These are phyloP conservation scores for Nephelium lappaceum DNA, from an alignment of 345 rosid species.

Conservation along the genomic window DNA sequence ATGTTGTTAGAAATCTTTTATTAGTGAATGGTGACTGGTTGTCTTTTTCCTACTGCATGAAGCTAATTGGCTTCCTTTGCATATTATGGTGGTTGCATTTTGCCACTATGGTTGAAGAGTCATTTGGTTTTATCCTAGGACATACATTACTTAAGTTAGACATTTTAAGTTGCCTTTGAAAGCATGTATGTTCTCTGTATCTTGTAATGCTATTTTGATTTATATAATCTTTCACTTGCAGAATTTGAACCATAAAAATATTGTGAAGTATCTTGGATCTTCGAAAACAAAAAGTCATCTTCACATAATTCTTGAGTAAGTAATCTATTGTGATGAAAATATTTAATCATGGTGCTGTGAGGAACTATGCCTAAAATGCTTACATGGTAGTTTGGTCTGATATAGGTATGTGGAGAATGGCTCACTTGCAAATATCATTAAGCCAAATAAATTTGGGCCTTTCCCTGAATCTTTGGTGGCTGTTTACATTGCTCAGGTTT, in stretches of 20 bases:
- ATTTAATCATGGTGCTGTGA: background rate
- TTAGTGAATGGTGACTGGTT: background rate
- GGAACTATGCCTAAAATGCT: slow-evolving; percentile 18
- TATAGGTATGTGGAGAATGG: slow-evolving; percentile 98
- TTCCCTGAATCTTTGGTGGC: slow-evolving; percentile 98
- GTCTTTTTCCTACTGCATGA: background rate
- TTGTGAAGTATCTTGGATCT: slow-evolving; percentile 98
- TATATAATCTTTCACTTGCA: slow-evolving; percentile 35
- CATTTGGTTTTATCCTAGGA: background rate
- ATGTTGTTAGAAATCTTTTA: background rate
- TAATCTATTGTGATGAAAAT: slow-evolving; percentile 14
- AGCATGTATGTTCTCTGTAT: slow-evolving; percentile 13
- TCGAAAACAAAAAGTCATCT: slow-evolving; percentile 90
- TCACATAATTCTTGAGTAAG: slow-evolving; percentile 98
- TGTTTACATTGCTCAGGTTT: slow-evolving; percentile 97
- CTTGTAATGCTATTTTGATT: slow-evolving; percentile 16
- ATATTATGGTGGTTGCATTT: background rate
- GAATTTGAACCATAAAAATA: slow-evolving; percentile 98
- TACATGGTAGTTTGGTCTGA: slow-evolving; percentile 24
- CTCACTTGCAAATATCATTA: slow-evolving; percentile 95
- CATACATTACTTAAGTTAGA: background rate
- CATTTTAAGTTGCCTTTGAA: slow-evolving; percentile 1
- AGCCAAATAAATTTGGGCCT: slow-evolving; percentile 99
- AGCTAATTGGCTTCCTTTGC: background rate
- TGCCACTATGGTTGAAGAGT: background rate